A percentile compares a stretch with the other conserved stretches of the same genome.
Conservation (phyloP, 257 asterid species). For the Linaria vulgaris region DNA sequence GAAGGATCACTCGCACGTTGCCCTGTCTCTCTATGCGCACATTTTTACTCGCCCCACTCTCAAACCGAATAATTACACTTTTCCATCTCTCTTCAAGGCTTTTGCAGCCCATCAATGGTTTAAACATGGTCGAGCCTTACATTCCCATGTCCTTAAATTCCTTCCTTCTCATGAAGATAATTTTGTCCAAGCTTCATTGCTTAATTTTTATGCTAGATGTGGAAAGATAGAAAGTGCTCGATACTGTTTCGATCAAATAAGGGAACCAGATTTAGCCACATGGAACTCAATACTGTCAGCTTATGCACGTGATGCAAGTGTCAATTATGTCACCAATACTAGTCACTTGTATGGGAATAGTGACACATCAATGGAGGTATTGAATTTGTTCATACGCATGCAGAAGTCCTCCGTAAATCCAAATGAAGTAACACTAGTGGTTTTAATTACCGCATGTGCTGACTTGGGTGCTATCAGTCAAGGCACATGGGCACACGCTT, state of each 20-base stretch:
- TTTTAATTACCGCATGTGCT: constrained; percentile 59
- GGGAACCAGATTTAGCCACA: constrained; percentile 60
- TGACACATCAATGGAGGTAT: constrained; percentile 46
- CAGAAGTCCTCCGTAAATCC: constrained; percentile 47
- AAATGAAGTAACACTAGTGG: constrained; percentile 56
- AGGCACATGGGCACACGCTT: constrained; percentile 64
- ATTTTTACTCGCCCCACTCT: constrained; percentile 32
- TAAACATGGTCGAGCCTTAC: constrained; percentile 58
- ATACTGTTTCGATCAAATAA: constrained; percentile 48
- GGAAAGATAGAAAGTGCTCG: constrained; percentile 49
- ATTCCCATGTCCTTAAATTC: constrained; percentile 64
- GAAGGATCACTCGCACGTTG: constrained; percentile 36
- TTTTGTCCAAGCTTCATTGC: constrained; percentile 70
- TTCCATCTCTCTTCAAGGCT: constrained; percentile 75
- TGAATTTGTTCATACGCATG: constrained; percentile 55
- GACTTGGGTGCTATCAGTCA: constrained; percentile 58
- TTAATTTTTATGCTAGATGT: constrained; percentile 59
- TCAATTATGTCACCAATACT: constrained; percentile 12
- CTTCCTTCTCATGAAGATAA: constrained; percentile 49
- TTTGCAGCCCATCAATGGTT: constrained; percentile 46
- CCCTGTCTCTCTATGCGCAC: constrained; percentile 43
- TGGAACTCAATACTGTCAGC: constrained; percentile 75
- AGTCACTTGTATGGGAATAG: constrained; percentile 27
- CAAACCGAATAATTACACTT: constrained; percentile 64
- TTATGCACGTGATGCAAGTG: constrained; percentile 41